These are phyloP conservation scores for Cylindrodendrum hubeiense DNA, from an alignment of 2,329 filamentous ascomycete genomes.

Conservation along the genomic window DNA sequence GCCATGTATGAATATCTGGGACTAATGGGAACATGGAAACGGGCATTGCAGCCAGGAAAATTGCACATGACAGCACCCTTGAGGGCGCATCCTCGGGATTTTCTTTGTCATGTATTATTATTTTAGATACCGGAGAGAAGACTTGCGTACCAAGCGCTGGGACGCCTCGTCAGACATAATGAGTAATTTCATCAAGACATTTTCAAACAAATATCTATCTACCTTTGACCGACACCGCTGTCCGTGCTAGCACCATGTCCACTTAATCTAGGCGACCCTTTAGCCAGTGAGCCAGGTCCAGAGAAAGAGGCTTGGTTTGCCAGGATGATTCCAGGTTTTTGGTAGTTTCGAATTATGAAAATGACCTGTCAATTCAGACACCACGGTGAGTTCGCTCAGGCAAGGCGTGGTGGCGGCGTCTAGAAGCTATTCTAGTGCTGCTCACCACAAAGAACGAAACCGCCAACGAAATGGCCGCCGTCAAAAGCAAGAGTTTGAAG, in stretches of 20 bases:
- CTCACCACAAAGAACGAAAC: background rate
- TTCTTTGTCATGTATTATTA: slow-evolving; percentile 20
- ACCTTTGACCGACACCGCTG: background rate
- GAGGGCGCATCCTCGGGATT: slow-evolving; percentile 11
- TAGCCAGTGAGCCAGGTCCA: no score
- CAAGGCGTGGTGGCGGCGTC: background rate
- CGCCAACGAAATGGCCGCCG: background rate
- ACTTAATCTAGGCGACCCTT: background rate
- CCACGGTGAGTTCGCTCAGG: background rate
- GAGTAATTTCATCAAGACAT: slow-evolving; percentile 36
- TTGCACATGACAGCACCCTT: slow-evolving; percentile 21
- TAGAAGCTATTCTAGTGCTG: background rate
- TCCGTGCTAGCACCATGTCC: background rate
- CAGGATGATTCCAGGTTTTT: background rate
- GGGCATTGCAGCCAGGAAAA: slow-evolving; percentile 27
- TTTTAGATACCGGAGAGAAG: slow-evolving; percentile 34
- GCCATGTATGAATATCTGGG: slow-evolving; percentile 8
- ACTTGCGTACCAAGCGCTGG: slow-evolving; percentile 57
- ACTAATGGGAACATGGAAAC: slow-evolving; percentile 2
- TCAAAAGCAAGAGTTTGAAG: background rate
- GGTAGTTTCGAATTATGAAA: background rate
- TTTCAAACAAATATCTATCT: background rate
- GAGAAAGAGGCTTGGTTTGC: background rate
- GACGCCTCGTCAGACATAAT: slow-evolving; percentile 47
- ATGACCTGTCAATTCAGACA: background rate